These are phyloP conservation scores for Pestalotiopsis sp. DNA, from an alignment of 2,329 filamentous ascomycete species.

Conservation along the genomic window DNA sequence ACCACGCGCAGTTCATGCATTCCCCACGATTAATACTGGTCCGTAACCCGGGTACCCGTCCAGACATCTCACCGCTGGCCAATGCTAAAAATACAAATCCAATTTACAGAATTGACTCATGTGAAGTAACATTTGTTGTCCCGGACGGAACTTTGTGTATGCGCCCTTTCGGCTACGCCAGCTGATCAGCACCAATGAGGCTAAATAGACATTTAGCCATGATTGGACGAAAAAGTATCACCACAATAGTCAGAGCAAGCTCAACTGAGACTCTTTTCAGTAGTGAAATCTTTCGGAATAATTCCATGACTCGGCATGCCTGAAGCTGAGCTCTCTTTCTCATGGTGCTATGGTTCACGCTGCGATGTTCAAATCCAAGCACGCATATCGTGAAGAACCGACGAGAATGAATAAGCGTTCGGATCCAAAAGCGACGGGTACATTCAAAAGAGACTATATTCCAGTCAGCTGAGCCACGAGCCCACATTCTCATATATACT, in stretches of 20 bases:
- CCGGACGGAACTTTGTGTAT: not conserved
- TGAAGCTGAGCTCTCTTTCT: not conserved
- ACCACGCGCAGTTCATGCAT: too few relatives aligned
- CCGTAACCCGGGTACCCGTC: not conserved
- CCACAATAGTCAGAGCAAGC: not conserved
- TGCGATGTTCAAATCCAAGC: too few relatives aligned
- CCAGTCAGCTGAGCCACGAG: not conserved
- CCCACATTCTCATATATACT: constrained; percentile 32
- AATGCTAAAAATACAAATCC: not conserved
- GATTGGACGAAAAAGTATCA: constrained; percentile 4
- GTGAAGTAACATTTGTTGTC: not conserved
- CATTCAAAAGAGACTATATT: not conserved
- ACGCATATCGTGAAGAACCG: too few relatives aligned
- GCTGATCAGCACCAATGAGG: constrained; percentile 16
- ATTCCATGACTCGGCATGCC: not conserved
- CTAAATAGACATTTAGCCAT: constrained; percentile 9
- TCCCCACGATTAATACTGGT: not conserved
- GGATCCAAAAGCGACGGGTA: not conserved
- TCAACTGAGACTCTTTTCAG: not conserved
- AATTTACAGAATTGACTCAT: not conserved
- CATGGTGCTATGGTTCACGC: too few relatives aligned
- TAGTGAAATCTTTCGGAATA: not conserved
- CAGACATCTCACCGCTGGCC: not conserved
- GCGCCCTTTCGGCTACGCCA: not conserved
- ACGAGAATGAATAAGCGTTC: too few relatives aligned